Base-by-base conservation (phyloP, 192 early-diverging fungal species). In the Coemansia sp. region DNA sequence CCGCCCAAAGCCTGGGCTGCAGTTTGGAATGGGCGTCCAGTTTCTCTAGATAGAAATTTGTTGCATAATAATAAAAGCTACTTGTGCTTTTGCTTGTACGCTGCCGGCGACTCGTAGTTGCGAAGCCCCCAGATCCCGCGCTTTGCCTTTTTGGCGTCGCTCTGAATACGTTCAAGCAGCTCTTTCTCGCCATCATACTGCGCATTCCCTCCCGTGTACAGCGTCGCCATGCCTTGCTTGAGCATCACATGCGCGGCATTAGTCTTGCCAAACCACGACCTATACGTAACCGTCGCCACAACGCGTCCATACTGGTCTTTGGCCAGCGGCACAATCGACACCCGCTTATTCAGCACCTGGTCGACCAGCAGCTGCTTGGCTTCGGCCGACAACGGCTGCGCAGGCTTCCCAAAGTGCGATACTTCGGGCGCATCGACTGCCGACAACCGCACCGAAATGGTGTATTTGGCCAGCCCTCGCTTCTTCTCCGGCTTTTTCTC, bases 11-110 rank as follows among this genome's bases (percentile, higher is more conserved):
- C 79, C 87, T 11, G 94, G 94, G 5, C 74, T 90, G 51, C 90
- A 95, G 71, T 86, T 98, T 70, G 94, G 94, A 6, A 72, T 97
- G 23, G 95, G 94, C 4, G 67, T 96, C 18, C 84, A 86, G 71
- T 96, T 94, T 59, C 83, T 82, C 5, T 43, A 43, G 16, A 16
- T 41, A 41, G 14, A 18, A 48, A 47, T 1, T 3, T 8, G 24
- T 26, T 52, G 22, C 50, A 24, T 11, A 24, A 1, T 14, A 22
- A 10, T 11, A 52, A 52, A 52, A 52, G 19, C 1, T 49, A 49
- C 48, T 49, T 49, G 48, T 49, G 13, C 19, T 20, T 49, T 4
- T 19, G 13, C 51, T 80, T 80, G 68, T 80, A 74, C 26, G 69
- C 77, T n/a, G 77, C 71, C 2, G 77, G 71, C 27, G 60, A 52